Percentiles rank a stretch among this genome's conserved stretches.
Conservation (phyloP, 2,329 filamentous ascomycete genomes). For the Penicillium sp. region DNA sequence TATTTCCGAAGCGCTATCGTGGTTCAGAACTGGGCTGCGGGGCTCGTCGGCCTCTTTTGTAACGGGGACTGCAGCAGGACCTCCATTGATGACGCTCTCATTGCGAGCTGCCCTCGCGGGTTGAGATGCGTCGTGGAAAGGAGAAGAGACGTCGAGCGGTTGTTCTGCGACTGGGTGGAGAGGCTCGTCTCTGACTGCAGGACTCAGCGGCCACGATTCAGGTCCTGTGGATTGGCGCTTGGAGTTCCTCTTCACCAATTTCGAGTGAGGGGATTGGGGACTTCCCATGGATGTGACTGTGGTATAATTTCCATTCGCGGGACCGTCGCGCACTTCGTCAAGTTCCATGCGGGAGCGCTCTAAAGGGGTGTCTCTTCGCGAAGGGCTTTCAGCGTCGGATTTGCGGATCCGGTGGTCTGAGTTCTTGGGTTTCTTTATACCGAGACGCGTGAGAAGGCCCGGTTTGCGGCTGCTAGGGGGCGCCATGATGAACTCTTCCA, state of each 20-base stretch:
- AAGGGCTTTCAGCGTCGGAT: slow-evolving; percentile 58
- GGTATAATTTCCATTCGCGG: slow-evolving; percentile 18
- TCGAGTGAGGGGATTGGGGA: slow-evolving; percentile 18
- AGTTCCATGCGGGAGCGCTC: slow-evolving; percentile 60
- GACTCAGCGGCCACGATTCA: slow-evolving; percentile 30
- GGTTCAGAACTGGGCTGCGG: slow-evolving; percentile 8
- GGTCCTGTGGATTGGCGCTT: slow-evolving; percentile 20
- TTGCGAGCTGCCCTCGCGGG: slow-evolving; percentile 5
- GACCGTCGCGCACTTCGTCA: slow-evolving; percentile 26
- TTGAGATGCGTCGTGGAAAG: background rate
- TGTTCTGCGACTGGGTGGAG: slow-evolving; percentile 15
- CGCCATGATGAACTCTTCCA: slow-evolving; percentile 37
- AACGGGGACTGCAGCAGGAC: slow-evolving; percentile 2
- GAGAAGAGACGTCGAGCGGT: slow-evolving; percentile 6
- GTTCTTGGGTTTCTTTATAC: slow-evolving; percentile 30
- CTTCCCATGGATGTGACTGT: slow-evolving; percentile 21
- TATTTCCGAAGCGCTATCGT: slow-evolving; percentile 16
- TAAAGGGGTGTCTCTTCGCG: slow-evolving; percentile 62
- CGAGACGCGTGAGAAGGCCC: slow-evolving; percentile 35
- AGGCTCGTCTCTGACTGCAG: background rate
- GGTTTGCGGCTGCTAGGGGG: slow-evolving; percentile 31
- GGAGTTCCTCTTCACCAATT: slow-evolving; percentile 30
- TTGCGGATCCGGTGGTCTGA: slow-evolving; percentile 51
- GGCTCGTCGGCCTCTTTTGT: slow-evolving; percentile 11
- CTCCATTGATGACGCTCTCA: slow-evolving; percentile 14